These are phyloP conservation scores for Taphrina populina DNA, from an alignment of 1,139 yeast species.

Conservation along the genomic window DNA sequence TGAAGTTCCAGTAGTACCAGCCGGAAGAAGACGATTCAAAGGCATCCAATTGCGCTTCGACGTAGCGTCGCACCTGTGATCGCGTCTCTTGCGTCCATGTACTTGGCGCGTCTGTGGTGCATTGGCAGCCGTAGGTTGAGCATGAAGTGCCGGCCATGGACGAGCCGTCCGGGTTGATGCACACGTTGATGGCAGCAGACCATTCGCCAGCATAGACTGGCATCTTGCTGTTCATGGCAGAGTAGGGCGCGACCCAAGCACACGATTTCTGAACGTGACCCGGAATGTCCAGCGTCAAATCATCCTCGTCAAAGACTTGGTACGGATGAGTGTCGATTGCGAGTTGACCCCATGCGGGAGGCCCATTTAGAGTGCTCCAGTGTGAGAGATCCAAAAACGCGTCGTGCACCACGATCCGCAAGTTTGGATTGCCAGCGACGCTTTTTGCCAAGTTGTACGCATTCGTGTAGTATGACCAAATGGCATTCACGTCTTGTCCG, in stretches of 20 bases:
- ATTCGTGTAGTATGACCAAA: slow-evolving; percentile 31
- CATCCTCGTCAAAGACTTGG: slow-evolving; percentile 72
- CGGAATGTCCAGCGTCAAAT: slow-evolving; percentile 58
- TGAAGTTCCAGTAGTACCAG: slow-evolving; percentile 90
- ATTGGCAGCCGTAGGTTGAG: slow-evolving; percentile 42
- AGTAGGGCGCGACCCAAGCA: slow-evolving; percentile 55
- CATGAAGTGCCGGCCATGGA: slow-evolving; percentile 63
- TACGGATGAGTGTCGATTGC: slow-evolving; percentile 46
- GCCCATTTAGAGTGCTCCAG: slow-evolving; percentile 48
- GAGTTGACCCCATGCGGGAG: slow-evolving; percentile 15
- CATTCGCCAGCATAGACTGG: slow-evolving; percentile 88
- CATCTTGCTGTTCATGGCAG: slow-evolving; percentile 53
- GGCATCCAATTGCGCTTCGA: slow-evolving; percentile 90
- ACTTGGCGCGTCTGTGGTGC: slow-evolving; percentile 35
- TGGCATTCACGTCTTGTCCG: slow-evolving; percentile 6
- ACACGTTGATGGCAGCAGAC: slow-evolving; percentile 92
- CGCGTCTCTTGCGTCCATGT: slow-evolving; percentile 64
- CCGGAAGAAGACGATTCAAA: slow-evolving; percentile 65
- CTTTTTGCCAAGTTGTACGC: slow-evolving; percentile 4
- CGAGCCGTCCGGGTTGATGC: slow-evolving; percentile 58
- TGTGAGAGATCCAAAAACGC: slow-evolving; percentile 80
- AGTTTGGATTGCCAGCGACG: slow-evolving; percentile 36
- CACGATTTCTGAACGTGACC: slow-evolving; percentile 67
- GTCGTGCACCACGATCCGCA: slow-evolving; percentile 46
- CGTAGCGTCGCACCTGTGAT: slow-evolving; percentile 60